Evolutionary conservation across 2,329 filamentous ascomycete genomes (phyloP).

Genomic region (Malbranchea zuffiana): DNA sequence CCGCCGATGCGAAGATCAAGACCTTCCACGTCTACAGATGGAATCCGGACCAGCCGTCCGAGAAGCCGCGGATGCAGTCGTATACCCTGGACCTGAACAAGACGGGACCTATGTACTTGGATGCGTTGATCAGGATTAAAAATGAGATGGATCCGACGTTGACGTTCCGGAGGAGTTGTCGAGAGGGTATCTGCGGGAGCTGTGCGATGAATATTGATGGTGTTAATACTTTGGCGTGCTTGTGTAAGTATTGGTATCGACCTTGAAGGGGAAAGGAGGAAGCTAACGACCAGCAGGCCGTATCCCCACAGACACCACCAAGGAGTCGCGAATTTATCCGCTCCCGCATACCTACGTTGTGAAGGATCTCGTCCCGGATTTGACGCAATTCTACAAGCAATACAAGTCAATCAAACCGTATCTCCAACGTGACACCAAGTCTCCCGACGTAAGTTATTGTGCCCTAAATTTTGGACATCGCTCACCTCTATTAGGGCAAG

Average conservation of each 20-base stretch:
- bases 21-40: conserved; percentile 98
- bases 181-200: conserved; percentile 96
- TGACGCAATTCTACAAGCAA: conserved; percentile 99
- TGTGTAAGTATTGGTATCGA: conserved; percentile 71
- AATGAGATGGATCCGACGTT: conserved; percentile 95
- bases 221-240: conserved; percentile 91
- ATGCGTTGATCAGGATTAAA: conserved; percentile 96
- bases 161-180: conserved; percentile 89
- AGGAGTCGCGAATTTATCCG: conserved; percentile 91
- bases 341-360: conserved; percentile 98
- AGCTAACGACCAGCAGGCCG: conserved; percentile 52
- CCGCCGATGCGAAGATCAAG: conserved; percentile 58
- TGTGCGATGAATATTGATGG: conserved; percentile 99
- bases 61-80: conserved; percentile 91
- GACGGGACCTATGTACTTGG: conserved; percentile 96
- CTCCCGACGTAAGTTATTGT: conserved; percentile 59
- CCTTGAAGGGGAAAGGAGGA: no score
- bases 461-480: conserved; percentile 6
- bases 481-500: conserved; percentile 53
- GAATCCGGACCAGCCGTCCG: conserved; percentile 84
- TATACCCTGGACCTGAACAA: conserved; percentile 97
- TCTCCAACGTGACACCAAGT: conserved; percentile 77
- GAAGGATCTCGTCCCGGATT: conserved; percentile 94
- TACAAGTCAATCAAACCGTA: conserved; percentile 99
- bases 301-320: conserved; percentile 70